Evolutionary conservation across 2,329 filamentous ascomycete genomes (phyloP).

Genomic region (Fusarium penzigii): DNA sequence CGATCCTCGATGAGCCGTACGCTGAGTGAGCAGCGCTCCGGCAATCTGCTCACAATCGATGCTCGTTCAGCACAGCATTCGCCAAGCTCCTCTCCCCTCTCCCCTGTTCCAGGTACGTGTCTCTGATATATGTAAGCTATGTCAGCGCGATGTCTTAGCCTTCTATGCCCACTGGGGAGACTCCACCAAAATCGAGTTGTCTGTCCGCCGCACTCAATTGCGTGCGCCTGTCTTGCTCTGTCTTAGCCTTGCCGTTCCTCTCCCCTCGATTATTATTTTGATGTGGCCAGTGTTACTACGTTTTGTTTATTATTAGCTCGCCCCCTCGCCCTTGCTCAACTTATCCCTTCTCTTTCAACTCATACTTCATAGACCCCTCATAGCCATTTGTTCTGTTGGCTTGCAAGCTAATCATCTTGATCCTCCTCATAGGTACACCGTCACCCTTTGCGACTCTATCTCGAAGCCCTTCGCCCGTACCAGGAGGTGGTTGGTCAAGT

Average conservation of each 20-base stretch:
- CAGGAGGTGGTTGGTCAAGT: constrained; percentile 85
- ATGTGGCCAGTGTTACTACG: constrained; percentile 3
- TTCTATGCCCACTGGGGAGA: constrained; percentile 9
- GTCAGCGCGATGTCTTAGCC: constrained; percentile 23
- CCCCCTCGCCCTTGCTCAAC: constrained; percentile 4
- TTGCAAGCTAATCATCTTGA: constrained; percentile 30
- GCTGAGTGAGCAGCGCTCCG: constrained; percentile 34
- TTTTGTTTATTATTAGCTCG: neutral
- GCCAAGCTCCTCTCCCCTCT: constrained; percentile 37
- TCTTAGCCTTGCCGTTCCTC: neutral
- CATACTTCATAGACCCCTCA: constrained; percentile 1
- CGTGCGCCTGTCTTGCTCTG: constrained; percentile 4
- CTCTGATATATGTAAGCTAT: neutral
- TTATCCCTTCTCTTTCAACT: neutral
- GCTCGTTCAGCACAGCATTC: constrained; percentile 31
- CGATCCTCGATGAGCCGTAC: constrained; percentile 46
- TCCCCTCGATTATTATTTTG: neutral
- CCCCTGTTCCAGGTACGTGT: constrained; percentile 58
- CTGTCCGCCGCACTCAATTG: neutral
- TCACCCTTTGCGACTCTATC: constrained; percentile 75
- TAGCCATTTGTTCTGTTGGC: constrained; percentile 9
- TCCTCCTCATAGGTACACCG: constrained; percentile 50
- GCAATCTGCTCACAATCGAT: constrained; percentile 34
- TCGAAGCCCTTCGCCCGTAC: constrained; percentile 82
- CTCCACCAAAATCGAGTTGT: neutral